Evolutionary conservation across 2,329 filamentous ascomycete species (phyloP), one percentile per base, ranked within the genome.

Genomic region (Curvularia sp.): DNA sequence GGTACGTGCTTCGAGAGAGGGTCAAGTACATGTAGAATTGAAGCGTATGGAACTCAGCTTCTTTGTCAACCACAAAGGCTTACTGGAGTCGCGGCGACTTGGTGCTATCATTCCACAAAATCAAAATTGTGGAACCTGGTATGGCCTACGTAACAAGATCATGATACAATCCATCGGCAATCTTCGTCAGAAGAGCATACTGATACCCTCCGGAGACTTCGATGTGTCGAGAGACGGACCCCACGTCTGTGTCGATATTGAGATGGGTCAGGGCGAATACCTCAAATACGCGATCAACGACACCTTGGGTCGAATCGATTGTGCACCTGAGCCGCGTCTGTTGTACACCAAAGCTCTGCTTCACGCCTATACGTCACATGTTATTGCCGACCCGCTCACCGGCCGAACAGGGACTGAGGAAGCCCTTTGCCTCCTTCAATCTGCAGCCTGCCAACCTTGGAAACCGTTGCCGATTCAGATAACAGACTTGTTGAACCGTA

Each of bases 361-460:
- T 1, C 88, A 91, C 66, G 88, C 87, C 0, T 73, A 81, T 4
- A 90, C 88, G 0, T 87, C 87, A 0, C 85, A 82, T 30, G 65
- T 82, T 0, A 34, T 89, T 0, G 82, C 84, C 0, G 88, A 90
- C 65, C 73, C 78, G 0, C 77, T 90, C 0, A 89, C 87, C 0
- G 75, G 80, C 0, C 78, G 81, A 0, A 89, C 86, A 0, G 88
- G 88, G 0, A 82, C 80, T 0, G 87, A 90, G 65, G 86, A 89
- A 69, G 82, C 86, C 0, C 57, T 87, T 0, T 72, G 79, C 1
- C 80, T 78, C 27, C 73, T 89, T 0, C 65, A 71, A 2, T 84
- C 85, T 0, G 84, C 81, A 0, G 72, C 74, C 1, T 83, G 80
- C 32, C 82, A 84, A 32, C 74, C 74, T 2, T 74, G 72, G 71